Conservation (phyloP, 352 stramenopile species). For the Globisporangium carolinianum region DNA sequence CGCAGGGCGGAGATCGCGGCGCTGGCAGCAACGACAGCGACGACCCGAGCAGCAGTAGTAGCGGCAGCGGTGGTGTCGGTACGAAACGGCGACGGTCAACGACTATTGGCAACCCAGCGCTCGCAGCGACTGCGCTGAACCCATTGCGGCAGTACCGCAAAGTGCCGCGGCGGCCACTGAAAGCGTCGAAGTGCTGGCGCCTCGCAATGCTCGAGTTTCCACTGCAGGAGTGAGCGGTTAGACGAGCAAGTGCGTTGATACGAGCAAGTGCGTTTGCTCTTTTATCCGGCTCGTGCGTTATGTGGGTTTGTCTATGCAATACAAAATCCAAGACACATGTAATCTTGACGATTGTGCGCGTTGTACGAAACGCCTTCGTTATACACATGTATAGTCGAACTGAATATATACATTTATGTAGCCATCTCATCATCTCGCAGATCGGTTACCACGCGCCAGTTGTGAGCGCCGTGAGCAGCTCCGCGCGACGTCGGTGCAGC, state of each 20-base stretch:
- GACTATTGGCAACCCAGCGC: too few species aligned
- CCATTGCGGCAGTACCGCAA: constrained; percentile 40
- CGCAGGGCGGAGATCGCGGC: constrained; percentile 16
- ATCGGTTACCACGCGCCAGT: constrained; percentile 16
- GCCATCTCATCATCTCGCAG: constrained; percentile 1
- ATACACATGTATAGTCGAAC: too few species aligned
- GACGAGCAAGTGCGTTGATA: too few species aligned
- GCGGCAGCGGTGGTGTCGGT: neutral
- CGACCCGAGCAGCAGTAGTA: neutral
- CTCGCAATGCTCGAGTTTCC: constrained; percentile 32
- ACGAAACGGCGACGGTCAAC: constrained; percentile 14
- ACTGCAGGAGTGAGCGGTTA: constrained; percentile 15
- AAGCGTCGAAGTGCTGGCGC: constrained; percentile 71
- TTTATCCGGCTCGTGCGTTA: too few species aligned
- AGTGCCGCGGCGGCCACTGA: constrained; percentile 56
- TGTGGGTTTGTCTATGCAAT: too few species aligned
- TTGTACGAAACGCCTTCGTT: too few species aligned
- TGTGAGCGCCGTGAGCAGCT: constrained; percentile 41
- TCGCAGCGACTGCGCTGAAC: too few species aligned
- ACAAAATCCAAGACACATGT: too few species aligned
- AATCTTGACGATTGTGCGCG: too few species aligned
- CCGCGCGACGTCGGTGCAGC: constrained; percentile 30
- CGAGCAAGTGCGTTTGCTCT: too few species aligned
- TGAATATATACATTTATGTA: too few species aligned
- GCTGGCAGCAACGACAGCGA: constrained; percentile 10